Base-by-base conservation (phyloP, 2,329 filamentous ascomycete species). In the Ramularia collo-cygni region DNA sequence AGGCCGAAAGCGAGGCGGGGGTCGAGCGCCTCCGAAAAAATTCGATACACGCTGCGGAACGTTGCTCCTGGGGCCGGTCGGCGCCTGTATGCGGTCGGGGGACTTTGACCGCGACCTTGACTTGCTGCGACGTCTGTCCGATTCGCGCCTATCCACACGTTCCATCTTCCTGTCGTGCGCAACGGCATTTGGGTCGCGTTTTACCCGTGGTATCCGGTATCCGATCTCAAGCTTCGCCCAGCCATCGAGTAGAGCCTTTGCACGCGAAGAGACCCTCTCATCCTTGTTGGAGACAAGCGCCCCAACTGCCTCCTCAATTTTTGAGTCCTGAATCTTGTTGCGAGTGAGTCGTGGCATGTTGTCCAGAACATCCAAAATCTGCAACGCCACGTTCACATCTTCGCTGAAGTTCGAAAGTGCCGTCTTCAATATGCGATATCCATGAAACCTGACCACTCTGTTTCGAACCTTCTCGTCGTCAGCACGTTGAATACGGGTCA, bases 261-360 rank as follows among this genome's bases (percentile, higher is more conserved):
- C 79, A 55, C 82, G 81, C 14, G 75, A 72, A 17, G 81, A 75
- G 14, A 98, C 85, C 43, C 83, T 74, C 46, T 86, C 79, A 37
- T 63, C 58, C 26, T 59, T 58, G 56, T 95, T 81, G 7, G 81
- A 77, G 9, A 66, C 66, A 37, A 96, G 68, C 3, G 75, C 74
- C 55, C 85, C 71, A 29, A 98, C 76, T 0, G 83, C 83, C 2
- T 80, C 74, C 61, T 96, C 92, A 46, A 98, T 95, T 56, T 94
- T 94, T 7, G 92, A 94, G 56, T 95, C 89, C 50, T 85, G 81
- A 43, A 98, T 95, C 66, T 98, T 98, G 71, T 98, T 98, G 44
- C 87, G 82, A 14, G 92, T 96, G 35, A 96, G 71, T 8, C 90
- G 82, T 1, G 92, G 92, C 50, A 96, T 83, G 48, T 81, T 82